phyloP scores from a whole-genome alignment of 306 rosid genomes.

The Aeschynomene evenia region DNA sequence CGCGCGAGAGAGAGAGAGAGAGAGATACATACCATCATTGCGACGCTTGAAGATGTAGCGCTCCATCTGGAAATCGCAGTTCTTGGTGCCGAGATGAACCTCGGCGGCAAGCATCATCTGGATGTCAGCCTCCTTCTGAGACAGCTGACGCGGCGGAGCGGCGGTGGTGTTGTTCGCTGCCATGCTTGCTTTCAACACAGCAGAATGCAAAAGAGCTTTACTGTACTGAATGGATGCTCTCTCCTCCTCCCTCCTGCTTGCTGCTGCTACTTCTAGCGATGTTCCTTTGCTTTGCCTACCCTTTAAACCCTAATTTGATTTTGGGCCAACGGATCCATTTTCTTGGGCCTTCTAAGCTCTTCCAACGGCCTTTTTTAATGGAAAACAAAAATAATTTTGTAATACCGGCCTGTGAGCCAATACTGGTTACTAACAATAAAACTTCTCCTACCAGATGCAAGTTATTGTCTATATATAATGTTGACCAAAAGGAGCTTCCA shows the following conservation, averaged over 20 bases:
- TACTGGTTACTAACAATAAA: too few relatives aligned
- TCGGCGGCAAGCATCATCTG: slow-evolving; percentile 88
- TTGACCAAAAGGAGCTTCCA: too few relatives aligned
- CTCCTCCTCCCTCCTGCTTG: neutral
- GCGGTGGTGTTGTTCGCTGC: slow-evolving; percentile 38
- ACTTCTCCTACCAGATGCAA: too few relatives aligned
- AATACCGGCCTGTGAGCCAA: too few relatives aligned
- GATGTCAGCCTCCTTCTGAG: slow-evolving; percentile 80
- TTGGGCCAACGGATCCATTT: neutral
- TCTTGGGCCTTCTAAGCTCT: neutral
- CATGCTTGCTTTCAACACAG: slow-evolving; percentile 34
- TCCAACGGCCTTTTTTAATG: neutral
- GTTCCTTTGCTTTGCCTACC: neutral
- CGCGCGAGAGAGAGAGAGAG: neutral
- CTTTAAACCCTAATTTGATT: neutral
- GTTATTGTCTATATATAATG: too few relatives aligned
- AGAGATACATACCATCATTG: slow-evolving; percentile 54
- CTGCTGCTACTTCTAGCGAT: neutral
- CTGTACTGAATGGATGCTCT: too few relatives aligned
- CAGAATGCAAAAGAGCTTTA: too few relatives aligned
- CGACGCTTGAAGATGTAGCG: slow-evolving; percentile 91
- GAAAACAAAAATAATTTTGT: too few relatives aligned
- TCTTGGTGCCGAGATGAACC: slow-evolving; percentile 86
- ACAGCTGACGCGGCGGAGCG: slow-evolving; percentile 58
- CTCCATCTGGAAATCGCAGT: slow-evolving; percentile 88